These are phyloP conservation scores for Wickerhamiella qilinensis DNA, from an alignment of 805 yeast genomes.

Conservation along the genomic window DNA sequence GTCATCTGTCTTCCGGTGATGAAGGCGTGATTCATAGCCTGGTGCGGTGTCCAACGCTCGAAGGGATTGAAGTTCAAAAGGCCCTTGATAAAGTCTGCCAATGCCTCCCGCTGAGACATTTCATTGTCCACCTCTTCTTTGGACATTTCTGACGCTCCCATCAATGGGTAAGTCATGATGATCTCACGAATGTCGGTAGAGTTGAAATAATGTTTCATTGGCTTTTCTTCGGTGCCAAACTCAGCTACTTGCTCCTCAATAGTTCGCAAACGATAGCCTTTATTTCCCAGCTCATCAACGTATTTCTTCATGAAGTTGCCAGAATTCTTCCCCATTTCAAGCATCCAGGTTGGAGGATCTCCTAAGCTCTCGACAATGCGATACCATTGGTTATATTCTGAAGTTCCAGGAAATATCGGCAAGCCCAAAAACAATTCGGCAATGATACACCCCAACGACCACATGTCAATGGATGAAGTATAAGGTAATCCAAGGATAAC, in stretches of 20 bases:
- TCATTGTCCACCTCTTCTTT: conserved; percentile 44
- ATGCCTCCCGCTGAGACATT: conserved; percentile 48
- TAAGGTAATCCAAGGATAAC: conserved; percentile 84
- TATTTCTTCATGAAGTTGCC: conserved; percentile 44
- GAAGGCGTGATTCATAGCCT: conserved; percentile 84
- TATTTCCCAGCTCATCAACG: conserved; percentile 22
- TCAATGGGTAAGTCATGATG: conserved; percentile 50
- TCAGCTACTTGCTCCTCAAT: conserved; percentile 35
- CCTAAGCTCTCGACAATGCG: conserved; percentile 76
- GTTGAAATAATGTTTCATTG: conserved; percentile 72
- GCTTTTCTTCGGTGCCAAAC: conserved; percentile 39
- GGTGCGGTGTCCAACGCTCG: conserved; percentile 94
- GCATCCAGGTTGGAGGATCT: conserved; percentile 85
- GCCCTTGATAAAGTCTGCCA: conserved; percentile 66
- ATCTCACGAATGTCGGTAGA: conserved; percentile 52
- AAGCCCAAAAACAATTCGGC: conserved; percentile 83
- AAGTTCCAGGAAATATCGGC: conserved; percentile 87
- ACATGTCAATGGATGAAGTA: conserved; percentile 85
- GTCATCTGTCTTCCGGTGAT: conserved; percentile 43
- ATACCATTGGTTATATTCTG: conserved; percentile 79
- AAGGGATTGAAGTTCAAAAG: conserved; percentile 74
- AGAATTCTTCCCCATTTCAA: conserved; percentile 84
- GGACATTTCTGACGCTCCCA: conserved; percentile 21
- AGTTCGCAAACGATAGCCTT: conserved; percentile 29
- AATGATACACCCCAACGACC: conserved; percentile 91